phyloP scores from a whole-genome alignment of 1,284 basidiomycete species.

The Paramarasmius palmivorus region DNA sequence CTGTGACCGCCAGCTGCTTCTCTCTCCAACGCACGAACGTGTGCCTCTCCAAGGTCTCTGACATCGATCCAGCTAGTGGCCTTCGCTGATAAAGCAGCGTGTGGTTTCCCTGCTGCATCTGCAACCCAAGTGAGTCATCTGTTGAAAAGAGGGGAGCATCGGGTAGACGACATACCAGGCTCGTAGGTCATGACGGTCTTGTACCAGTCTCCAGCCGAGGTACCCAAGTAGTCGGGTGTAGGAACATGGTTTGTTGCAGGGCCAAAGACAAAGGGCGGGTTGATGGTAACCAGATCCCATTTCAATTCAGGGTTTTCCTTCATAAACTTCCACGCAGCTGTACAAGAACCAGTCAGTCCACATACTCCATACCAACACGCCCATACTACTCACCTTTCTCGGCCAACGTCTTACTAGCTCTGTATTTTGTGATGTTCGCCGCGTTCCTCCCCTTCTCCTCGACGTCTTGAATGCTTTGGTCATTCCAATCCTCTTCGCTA shows the following conservation, averaged over 20 bases:
- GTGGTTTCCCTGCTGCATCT: conserved; percentile 14
- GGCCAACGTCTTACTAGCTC: conserved; percentile 47
- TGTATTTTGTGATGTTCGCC: conserved; percentile 32
- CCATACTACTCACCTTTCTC: conserved; percentile 35
- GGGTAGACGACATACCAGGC: background rate
- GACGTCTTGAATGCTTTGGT: conserved; percentile 43
- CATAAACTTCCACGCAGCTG: conserved; percentile 48
- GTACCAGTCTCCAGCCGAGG: conserved; percentile 26
- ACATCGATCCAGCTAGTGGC: conserved; percentile 51
- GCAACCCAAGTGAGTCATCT: background rate
- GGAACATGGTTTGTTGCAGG: conserved; percentile 31
- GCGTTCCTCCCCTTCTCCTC: conserved; percentile 45
- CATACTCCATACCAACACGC: background rate
- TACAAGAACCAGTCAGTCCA: background rate
- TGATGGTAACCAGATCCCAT: conserved; percentile 45
- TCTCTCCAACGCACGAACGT: conserved; percentile 49
- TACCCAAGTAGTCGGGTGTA: conserved; percentile 24
- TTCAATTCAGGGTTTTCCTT: conserved; percentile 32
- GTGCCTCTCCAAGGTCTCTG: conserved; percentile 54
- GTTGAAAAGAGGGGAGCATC: no score
- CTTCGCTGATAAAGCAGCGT: conserved; percentile 10
- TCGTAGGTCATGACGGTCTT: conserved; percentile 17
- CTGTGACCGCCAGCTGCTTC: conserved; percentile 51
- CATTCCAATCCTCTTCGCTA: conserved; percentile 61
- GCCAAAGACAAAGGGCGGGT: conserved; percentile 43